Conservation (phyloP, 345 rosid genomes). For the Lenwebbia sp. region DNA sequence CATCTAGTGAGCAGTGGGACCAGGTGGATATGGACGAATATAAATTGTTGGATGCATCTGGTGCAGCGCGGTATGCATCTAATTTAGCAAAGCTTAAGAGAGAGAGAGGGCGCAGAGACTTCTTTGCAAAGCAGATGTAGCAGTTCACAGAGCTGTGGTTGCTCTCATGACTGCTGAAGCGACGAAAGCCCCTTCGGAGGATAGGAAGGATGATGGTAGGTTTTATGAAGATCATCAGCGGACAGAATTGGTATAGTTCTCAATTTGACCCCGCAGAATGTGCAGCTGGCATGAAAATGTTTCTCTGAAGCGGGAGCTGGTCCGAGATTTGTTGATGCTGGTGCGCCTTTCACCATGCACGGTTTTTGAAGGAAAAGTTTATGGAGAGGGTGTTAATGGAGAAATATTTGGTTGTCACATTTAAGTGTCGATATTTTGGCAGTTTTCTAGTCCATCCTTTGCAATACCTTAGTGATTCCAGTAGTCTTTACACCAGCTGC, state of each 20-base stretch:
- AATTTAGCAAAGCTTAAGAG: slow-evolving; percentile 62
- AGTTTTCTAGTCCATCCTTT: not conserved
- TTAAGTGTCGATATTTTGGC: not conserved
- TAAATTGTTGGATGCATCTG: slow-evolving; percentile 59
- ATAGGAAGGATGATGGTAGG: slow-evolving; percentile 27
- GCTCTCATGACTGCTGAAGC: slow-evolving; percentile 90
- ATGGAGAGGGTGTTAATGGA: not conserved
- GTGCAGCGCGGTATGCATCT: slow-evolving; percentile 59
- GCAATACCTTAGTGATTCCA: not conserved
- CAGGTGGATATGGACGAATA: slow-evolving; percentile 54
- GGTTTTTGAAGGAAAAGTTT: not conserved
- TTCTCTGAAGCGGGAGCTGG: not conserved
- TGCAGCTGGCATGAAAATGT: not conserved
- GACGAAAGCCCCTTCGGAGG: slow-evolving; percentile 46
- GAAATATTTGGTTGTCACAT: not conserved
- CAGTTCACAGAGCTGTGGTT: slow-evolving; percentile 83
- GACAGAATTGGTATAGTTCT: not conserved
- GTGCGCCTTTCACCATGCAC: not conserved
- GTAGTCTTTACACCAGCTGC: not conserved
- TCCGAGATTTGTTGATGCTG: not conserved
- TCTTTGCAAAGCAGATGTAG: slow-evolving; percentile 71
- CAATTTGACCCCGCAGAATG: not conserved
- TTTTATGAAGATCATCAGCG: not conserved
- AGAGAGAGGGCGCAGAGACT: slow-evolving; percentile 72
- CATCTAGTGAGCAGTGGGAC: slow-evolving; percentile 28